Conservation (phyloP, 352 stramenopile genomes). For the Globisporangium irregulare region DNA sequence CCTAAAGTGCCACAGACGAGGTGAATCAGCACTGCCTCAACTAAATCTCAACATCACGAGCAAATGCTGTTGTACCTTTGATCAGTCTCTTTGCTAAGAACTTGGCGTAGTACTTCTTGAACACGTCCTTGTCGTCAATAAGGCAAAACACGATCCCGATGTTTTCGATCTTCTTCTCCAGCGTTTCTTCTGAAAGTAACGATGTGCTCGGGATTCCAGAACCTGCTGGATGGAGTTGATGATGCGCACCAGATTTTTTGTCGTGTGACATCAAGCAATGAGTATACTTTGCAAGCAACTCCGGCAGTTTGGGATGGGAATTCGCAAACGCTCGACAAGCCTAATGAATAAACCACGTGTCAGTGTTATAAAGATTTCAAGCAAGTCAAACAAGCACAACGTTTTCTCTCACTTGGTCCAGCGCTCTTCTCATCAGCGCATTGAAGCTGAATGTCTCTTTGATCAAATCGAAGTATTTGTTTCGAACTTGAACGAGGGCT, state of each 20-base stretch:
- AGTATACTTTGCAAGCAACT: slow-evolving; percentile 81
- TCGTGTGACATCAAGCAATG: slow-evolving; percentile 84
- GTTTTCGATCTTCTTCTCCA: slow-evolving; percentile 81
- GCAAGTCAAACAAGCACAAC: no score
- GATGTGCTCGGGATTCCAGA: slow-evolving; percentile 26
- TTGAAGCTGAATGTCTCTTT: slow-evolving; percentile 84
- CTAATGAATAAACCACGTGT: slow-evolving; percentile 21
- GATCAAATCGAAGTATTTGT: slow-evolving; percentile 82
- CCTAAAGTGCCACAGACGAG: slow-evolving; percentile 19
- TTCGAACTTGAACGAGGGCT: slow-evolving; percentile 76
- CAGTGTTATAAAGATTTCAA: no score
- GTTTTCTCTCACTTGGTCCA: slow-evolving; percentile 58
- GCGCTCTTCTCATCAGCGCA: slow-evolving; percentile 73
- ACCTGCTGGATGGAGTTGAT: slow-evolving; percentile 22
- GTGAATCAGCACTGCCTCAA: not conserved
- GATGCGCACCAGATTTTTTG: slow-evolving; percentile 25
- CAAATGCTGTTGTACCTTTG: slow-evolving; percentile 46
- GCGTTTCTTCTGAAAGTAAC: slow-evolving; percentile 43
- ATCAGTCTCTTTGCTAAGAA: slow-evolving; percentile 82
- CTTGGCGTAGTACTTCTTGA: slow-evolving; percentile 89
- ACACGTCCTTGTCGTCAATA: slow-evolving; percentile 89
- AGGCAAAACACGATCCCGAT: slow-evolving; percentile 84
- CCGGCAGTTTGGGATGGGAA: slow-evolving; percentile 70
- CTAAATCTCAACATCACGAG: not conserved
- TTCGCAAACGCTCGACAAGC: slow-evolving; percentile 85